Evolutionary conservation across 768 basidiomycete genomes (phyloP).

Genomic region (Tricholoma terreum): DNA sequence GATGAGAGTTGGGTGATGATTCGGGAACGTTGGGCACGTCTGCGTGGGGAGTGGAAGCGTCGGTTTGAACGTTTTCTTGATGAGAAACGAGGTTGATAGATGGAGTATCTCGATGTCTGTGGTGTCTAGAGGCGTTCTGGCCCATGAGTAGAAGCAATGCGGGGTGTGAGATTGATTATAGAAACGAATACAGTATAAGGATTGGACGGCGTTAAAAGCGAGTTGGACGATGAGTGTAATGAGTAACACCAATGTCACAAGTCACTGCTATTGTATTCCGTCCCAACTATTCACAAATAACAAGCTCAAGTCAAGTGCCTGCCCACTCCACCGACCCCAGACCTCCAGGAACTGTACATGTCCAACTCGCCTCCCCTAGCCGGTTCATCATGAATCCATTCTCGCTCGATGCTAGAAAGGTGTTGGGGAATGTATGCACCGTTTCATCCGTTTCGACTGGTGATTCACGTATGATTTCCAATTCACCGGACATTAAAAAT

Average conservation of each 20-base stretch:
- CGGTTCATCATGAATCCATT: conserved; percentile 46
- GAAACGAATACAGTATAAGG: neutral
- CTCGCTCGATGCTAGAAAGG: conserved; percentile 51
- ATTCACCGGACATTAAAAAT: conserved; percentile 20
- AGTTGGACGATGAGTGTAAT: conserved; percentile 3
- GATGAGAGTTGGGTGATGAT: conserved; percentile 12
- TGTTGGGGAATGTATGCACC: conserved; percentile 20
- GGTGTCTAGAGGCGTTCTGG: conserved; percentile 15
- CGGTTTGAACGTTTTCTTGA: neutral
- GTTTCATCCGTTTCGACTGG: neutral
- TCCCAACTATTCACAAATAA: neutral
- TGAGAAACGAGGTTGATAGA: neutral
- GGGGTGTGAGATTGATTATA: neutral
- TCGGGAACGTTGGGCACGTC: conserved; percentile 1
- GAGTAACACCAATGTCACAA: conserved; percentile 9
- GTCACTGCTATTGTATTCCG: conserved; percentile 3
- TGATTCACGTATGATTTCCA: neutral
- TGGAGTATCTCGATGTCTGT: neutral
- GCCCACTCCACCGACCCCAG: conserved; percentile 23
- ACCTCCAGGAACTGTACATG: conserved; percentile 38
- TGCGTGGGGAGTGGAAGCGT: neutral
- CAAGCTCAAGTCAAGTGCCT: too few relatives aligned
- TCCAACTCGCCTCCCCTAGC: conserved; percentile 32
- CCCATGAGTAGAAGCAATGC: conserved; percentile 11
- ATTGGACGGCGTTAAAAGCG: neutral